Evolutionary conservation across 2,329 filamentous ascomycete species (phyloP).

Genomic region (Coleophoma eucalyptorum): DNA sequence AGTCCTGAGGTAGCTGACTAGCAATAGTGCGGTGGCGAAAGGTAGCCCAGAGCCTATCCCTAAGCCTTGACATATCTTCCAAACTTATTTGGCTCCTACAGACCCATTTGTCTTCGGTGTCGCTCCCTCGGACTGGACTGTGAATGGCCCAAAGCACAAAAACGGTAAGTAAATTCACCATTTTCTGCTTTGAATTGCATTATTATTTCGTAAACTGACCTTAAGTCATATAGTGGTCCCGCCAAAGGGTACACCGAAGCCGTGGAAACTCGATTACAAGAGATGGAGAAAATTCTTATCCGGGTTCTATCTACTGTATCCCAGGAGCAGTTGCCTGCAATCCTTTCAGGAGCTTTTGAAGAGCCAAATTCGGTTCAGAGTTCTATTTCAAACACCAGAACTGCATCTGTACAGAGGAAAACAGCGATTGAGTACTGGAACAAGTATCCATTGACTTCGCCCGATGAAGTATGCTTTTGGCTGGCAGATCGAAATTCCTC

Average conservation of each 20-base stretch:
- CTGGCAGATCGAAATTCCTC: slow-evolving; percentile 3
- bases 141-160: slow-evolving; percentile 33
- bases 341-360: slow-evolving; percentile 11
- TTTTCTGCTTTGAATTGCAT: slow-evolving; percentile 1
- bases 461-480: slow-evolving; percentile 31
- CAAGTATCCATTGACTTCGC: slow-evolving; percentile 29
- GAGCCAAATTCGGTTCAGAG: not conserved
- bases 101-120: slow-evolving; percentile 32
- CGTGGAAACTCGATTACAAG: slow-evolving; percentile 35
- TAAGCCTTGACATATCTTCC: slow-evolving; percentile 4
- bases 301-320: slow-evolving; percentile 30
- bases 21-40: slow-evolving; percentile 33
- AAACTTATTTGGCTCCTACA: slow-evolving; percentile 8
- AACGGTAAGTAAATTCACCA: slow-evolving; percentile 23
- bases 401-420: slow-evolving; percentile 17
- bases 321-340: slow-evolving; percentile 25
- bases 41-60: slow-evolving; percentile 22
- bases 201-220: not conserved
- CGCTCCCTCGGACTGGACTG: slow-evolving; percentile 28
- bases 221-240: slow-evolving; percentile 31
- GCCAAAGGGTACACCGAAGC: slow-evolving; percentile 42
- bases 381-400: not conserved
- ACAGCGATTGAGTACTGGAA: slow-evolving; percentile 33
- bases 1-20: not conserved
- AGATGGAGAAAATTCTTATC: slow-evolving; percentile 36